Evolutionary conservation across 2,329 filamentous ascomycete genomes (phyloP).

Genomic region (Alternaria sp.): DNA sequence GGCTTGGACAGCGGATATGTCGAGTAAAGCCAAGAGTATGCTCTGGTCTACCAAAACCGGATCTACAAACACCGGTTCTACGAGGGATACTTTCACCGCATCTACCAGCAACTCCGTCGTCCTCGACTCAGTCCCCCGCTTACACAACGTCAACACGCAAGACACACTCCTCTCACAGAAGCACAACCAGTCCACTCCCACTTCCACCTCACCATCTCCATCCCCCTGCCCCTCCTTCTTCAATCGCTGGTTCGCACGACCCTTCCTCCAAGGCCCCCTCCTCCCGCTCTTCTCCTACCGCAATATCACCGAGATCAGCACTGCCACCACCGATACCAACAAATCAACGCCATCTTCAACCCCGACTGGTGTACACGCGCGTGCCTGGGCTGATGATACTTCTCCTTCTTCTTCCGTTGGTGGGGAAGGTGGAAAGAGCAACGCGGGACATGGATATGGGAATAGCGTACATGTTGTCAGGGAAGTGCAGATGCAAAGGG

Average conservation of each 20-base stretch:
- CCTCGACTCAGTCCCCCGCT: neutral
- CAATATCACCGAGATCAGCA: conserved; percentile 11
- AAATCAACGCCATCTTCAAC: conserved; percentile 2
- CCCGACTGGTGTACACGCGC: conserved; percentile 28
- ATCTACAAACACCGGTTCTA: conserved; percentile 28
- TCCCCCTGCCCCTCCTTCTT: conserved; percentile 26
- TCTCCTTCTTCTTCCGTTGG: neutral
- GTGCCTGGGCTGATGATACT: conserved; percentile 36
- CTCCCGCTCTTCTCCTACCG: conserved; percentile 33
- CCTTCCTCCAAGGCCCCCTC: conserved; percentile 11
- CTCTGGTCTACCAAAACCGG: conserved; percentile 30
- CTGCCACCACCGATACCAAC: neutral
- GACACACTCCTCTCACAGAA: conserved; percentile 8
- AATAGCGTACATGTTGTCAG: conserved; percentile 37
- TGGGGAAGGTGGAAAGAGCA: neutral
- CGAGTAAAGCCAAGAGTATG: conserved; percentile 39
- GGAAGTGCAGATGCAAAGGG: conserved; percentile 35
- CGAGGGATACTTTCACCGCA: conserved; percentile 18
- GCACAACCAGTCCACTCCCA: neutral
- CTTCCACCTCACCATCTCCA: neutral
- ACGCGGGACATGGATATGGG: neutral
- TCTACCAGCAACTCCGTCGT: conserved; percentile 26
- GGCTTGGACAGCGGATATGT: conserved; percentile 28
- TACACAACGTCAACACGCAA: conserved; percentile 25
- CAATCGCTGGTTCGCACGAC: conserved; percentile 29